A percentile compares a stretch with the other conserved stretches of the same genome.
phyloP scores from a whole-genome alignment of 2,329 filamentous ascomycete species.

The Beauveria varroae region DNA sequence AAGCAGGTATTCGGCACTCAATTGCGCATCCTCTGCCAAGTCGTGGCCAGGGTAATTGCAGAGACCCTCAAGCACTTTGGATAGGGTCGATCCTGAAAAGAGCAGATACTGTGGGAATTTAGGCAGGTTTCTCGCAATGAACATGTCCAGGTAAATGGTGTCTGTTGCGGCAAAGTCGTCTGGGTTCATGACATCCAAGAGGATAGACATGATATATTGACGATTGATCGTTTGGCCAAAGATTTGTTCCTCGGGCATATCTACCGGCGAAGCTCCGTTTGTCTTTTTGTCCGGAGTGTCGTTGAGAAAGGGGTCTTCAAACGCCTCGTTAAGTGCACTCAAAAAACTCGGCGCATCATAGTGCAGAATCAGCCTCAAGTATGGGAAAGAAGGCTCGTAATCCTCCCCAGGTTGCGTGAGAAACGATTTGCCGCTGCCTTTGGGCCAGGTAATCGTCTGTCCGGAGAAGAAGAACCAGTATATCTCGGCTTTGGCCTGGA shows the following conservation, averaged over 20 bases:
- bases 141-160: constrained; percentile 96
- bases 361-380: constrained; percentile 73
- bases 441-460: constrained; percentile 67
- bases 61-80: constrained; percentile 70
- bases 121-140: constrained; percentile 87
- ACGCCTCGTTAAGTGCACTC: constrained; percentile 93
- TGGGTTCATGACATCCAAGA: constrained; percentile 82
- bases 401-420: constrained; percentile 48
- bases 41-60: constrained; percentile 77
- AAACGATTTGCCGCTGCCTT: constrained; percentile 51
- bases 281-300: constrained; percentile 58
- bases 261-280: constrained; percentile 42
- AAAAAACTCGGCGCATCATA: constrained; percentile 90
- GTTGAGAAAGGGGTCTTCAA: constrained; percentile 91
- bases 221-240: constrained; percentile 71
- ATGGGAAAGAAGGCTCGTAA: constrained; percentile 72
- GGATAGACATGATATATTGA: constrained; percentile 85
- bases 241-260: constrained; percentile 57
- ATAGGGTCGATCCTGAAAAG: constrained; percentile 77
- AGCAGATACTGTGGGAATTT: constrained; percentile 96
- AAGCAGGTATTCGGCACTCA: constrained; percentile 93
- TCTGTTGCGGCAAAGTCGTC: constrained; percentile 70
- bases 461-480: constrained; percentile 94
- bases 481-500: constrained; percentile 74
- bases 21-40: constrained; percentile 84